Base-by-base conservation (phyloP, 306 rosid genomes). In the Acacia crassicarpa region DNA sequence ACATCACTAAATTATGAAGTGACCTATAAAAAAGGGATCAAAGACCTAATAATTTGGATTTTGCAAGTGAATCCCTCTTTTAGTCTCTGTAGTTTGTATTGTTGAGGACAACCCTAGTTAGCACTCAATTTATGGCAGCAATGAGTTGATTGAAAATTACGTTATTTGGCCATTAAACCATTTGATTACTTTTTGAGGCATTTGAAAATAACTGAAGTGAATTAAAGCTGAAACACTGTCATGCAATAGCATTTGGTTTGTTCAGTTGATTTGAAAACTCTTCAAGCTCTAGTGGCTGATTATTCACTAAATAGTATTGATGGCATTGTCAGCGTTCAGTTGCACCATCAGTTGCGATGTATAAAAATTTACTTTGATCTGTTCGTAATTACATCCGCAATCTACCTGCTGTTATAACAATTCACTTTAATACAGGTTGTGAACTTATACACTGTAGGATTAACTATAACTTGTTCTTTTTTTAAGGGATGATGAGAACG, bases 401-500 rank as follows among this genome's bases (percentile, higher is more conserved):
- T 68, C 51, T 22, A 53, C 19, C 32, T 10, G 49, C 49, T 45
- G 49, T 13, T 46, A 13, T 46, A 13, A 46, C 51, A 46, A 4
- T 46, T 12, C 16, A 46, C 51, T 20, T 17, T 73, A 48, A 71
- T 43, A 45, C 63, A 17, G 62, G 33, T 44, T 71, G 35, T 49
- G 45, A 15, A 49, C 48, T 9, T 66, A 12, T 63, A 66, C 4
- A 61, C 63, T 35, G 12, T 30, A 10, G 74, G 58, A 48, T 79
- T 54, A 58, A 74, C 40, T 32, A 49, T 80, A n/a, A 73, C 23
- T 81, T 8, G 56, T 66, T 62, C 33, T 84, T 72, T 44, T 80
- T 84, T 32, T 68, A 87, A 93, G 98, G 98, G 88, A 38, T 41
- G 98, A 93, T 84, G 98, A 93, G 2, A 85, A 89, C 73, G 99